phyloP scores from a whole-genome alignment of 2,329 filamentous ascomycete species.

The Ophiostoma montium region DNA sequence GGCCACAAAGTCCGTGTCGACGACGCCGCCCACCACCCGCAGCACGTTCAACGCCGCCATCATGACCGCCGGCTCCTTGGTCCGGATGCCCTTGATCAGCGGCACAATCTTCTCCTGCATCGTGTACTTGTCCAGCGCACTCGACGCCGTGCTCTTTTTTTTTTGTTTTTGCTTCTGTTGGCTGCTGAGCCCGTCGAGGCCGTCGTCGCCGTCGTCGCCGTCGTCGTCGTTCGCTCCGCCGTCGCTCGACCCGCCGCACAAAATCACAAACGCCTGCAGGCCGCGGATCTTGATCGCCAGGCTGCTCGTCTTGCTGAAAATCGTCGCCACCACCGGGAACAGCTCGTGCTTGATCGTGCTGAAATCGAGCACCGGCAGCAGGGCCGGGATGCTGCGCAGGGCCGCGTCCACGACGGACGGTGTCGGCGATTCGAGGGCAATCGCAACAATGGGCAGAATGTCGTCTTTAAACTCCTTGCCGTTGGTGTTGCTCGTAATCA shows the following conservation, averaged over 20 bases:
- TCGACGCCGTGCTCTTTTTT: slow-evolving; percentile 48
- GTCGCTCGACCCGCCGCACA: slow-evolving; percentile 63
- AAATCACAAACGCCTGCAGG: slow-evolving; percentile 74
- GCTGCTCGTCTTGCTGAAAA: slow-evolving; percentile 87
- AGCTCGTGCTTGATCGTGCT: slow-evolving; percentile 94
- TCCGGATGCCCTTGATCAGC: slow-evolving; percentile 83
- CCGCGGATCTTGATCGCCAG: slow-evolving; percentile 89
- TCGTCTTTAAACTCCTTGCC: slow-evolving; percentile 95
- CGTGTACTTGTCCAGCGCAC: slow-evolving; percentile 89
- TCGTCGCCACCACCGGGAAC: slow-evolving; percentile 78
- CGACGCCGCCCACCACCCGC: slow-evolving; percentile 64
- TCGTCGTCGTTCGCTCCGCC: too few species aligned
- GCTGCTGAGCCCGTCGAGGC: slow-evolving; percentile 55
- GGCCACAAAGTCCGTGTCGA: slow-evolving; percentile 82
- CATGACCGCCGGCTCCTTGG: slow-evolving; percentile 96
- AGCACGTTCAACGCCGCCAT: slow-evolving; percentile 80
- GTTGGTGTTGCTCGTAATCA: slow-evolving; percentile 66
- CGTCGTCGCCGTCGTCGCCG: slow-evolving; percentile 50
- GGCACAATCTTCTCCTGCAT: slow-evolving; percentile 97
- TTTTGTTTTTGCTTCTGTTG: too few species aligned
- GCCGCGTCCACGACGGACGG: slow-evolving; percentile 81
- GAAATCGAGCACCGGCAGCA: slow-evolving; percentile 86
- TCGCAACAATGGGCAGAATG: slow-evolving; percentile 70
- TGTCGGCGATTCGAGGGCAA: slow-evolving; percentile 77
- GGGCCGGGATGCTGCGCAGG: slow-evolving; percentile 59